Percentiles rank a stretch among this genome's conserved stretches.
Evolutionary conservation across 345 rosid genomes (phyloP).

Genomic region (Moricandia moricandioides): DNA sequence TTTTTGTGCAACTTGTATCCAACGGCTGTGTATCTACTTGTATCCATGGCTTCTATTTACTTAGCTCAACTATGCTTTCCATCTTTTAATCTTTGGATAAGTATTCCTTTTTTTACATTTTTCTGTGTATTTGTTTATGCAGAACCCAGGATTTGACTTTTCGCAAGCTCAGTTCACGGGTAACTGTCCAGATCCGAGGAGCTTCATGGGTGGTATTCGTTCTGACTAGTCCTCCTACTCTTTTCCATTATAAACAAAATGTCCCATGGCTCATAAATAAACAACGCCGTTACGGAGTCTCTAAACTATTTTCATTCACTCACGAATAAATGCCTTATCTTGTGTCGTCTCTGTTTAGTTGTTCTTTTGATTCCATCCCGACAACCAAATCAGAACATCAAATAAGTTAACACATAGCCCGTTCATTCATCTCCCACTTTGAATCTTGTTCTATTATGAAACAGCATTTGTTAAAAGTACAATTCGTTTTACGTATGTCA

Average conservation of each 20-base stretch:
- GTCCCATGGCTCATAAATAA: slow-evolving; percentile 19
- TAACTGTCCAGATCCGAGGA: slow-evolving; percentile 85
- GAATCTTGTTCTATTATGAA: not conserved
- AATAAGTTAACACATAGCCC: not conserved
- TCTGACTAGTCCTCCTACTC: slow-evolving; percentile 39
- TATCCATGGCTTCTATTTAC: not conserved
- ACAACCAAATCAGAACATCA: not conserved
- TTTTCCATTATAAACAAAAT: not conserved
- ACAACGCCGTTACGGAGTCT: not conserved
- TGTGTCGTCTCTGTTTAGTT: not conserved
- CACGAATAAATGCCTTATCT: not conserved
- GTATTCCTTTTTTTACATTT: not conserved
- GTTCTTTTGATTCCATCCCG: not conserved
- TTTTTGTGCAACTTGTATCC: not conserved
- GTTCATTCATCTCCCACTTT: not conserved
- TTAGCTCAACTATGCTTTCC: slow-evolving; percentile 1
- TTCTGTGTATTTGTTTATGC: slow-evolving; percentile 19
- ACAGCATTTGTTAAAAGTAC: not conserved
- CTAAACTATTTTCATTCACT: not conserved
- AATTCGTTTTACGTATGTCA: not conserved
- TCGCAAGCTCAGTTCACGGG: slow-evolving; percentile 91
- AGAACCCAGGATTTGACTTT: slow-evolving; percentile 98
- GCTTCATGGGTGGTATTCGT: slow-evolving; percentile 86
- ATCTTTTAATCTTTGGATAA: not conserved
- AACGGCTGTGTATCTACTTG: not conserved